Evolutionary conservation across 192 early-diverging fungal species (phyloP), one percentile per base, ranked within the genome.

Genomic region (Tieghemiomyces parasiticus): DNA sequence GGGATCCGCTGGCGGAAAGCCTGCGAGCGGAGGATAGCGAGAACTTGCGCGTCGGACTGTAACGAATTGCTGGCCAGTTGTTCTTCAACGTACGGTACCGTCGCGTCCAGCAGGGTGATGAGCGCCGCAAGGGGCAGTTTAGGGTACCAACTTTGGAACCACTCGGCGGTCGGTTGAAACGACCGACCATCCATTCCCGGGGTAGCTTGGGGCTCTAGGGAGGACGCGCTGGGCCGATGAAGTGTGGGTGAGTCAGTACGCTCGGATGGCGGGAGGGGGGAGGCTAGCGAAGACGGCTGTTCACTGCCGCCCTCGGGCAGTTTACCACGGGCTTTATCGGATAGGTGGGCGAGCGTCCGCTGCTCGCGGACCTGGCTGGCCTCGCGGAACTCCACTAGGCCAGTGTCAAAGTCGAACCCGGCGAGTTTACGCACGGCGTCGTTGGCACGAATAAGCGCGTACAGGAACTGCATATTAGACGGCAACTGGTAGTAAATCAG

Each of bases 401-500:
- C 91, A 53, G 66, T 65, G 35, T 72, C 75, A 44, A 92, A 72
- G 2, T 82, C 83, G 55, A 95, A 81, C 19, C 75, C 62, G 33
- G 72, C 67, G 45, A 95, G 66, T 4, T 75, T 74, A 46, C 80
- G 75, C 62, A 95, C 84, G 51, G 78, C 84, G 19, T 75, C 65
- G 38, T 85, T 84, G 52, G 84, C 72, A 47, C 86, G 76, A 26
- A 92, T 77, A 61, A 95, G 74, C 28, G 84, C 81, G 68, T 92
- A 92, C 28, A 91, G 76, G 20, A 95, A 56, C 28, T 83, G 80
- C 6, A 83, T 74, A 62, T 95, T 95, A 42, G 87, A 90, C 68
- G 54, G 62, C 46, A 80, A 79, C 46, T 92, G 92, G 67, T 91
- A 92, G 62, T 91, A 89, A 13, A 92, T 72, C 32, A 92, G 74